phyloP scores from a whole-genome alignment of 352 stramenopile species.

The Hyaloperonospora brassicae region DNA sequence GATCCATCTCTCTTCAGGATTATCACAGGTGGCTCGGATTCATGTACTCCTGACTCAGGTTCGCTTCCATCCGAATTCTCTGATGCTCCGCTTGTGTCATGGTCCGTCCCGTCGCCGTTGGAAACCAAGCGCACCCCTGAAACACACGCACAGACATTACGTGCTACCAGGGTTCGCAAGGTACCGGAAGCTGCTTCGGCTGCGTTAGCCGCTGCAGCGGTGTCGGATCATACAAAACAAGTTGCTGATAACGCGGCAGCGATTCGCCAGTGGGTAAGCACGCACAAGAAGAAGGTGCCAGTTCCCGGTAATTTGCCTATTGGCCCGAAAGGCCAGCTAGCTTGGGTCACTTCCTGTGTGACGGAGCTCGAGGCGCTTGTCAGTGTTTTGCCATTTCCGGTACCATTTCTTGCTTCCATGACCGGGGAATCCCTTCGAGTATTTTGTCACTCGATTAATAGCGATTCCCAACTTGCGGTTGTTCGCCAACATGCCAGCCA shows the following conservation, averaged over 20 bases:
- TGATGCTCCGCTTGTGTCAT: not conserved
- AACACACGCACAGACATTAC: not conserved
- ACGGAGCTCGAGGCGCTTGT: not conserved
- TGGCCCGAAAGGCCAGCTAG: too few species aligned
- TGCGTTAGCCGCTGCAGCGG: not conserved
- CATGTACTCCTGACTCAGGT: not conserved
- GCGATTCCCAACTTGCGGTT: not conserved
- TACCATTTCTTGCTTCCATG: not conserved
- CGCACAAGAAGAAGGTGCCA: not conserved
- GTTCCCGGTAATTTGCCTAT: not conserved
- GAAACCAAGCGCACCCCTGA: not conserved
- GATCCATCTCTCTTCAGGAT: not conserved
- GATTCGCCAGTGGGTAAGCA: too few species aligned
- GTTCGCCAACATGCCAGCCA: not conserved
- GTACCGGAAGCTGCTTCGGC: not conserved
- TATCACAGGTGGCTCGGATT: not conserved
- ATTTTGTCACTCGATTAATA: not conserved
- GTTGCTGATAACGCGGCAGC: not conserved
- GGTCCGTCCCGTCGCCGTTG: not conserved
- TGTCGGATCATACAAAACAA: not conserved
- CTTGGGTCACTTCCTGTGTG: too few species aligned
- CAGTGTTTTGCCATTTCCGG: not conserved
- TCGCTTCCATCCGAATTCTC: not conserved
- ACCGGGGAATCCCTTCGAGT: not conserved
- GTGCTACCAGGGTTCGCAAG: not conserved